Percentiles rank a stretch among this genome's conserved stretches.
These are phyloP conservation scores for Penicillium canariense DNA, from an alignment of 495 filamentous ascomycete genomes.

Conservation along the genomic window DNA sequence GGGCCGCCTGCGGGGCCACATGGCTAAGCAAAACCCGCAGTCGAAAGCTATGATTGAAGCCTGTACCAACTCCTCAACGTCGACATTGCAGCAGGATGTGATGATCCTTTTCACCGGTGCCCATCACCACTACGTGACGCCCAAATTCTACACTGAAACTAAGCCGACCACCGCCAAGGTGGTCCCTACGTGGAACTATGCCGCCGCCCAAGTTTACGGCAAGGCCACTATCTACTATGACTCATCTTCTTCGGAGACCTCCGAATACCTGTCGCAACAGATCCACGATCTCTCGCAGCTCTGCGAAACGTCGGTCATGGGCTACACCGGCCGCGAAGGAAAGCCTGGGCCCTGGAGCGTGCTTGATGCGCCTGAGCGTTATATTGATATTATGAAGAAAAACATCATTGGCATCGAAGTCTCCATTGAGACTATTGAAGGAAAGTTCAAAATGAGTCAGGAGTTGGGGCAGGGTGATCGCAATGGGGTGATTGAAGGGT, in stretches of 20 bases:
- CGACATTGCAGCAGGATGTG: constrained; percentile 21
- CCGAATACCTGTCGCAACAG: constrained; percentile 38
- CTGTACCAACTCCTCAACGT: constrained; percentile 1
- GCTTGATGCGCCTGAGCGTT: constrained; percentile 45
- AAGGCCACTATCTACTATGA: constrained; percentile 44
- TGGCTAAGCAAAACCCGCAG: constrained; percentile 56
- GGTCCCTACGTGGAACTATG: constrained; percentile 59
- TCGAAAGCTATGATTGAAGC: constrained; percentile 49
- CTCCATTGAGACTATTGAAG: constrained; percentile 41
- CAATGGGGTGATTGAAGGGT: constrained; percentile 47
- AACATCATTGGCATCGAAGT: constrained; percentile 54
- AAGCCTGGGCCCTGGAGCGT: constrained; percentile 44
- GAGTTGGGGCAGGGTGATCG: constrained; percentile 47
- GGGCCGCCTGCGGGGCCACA: constrained; percentile 50
- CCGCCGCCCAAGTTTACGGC: constrained; percentile 52
- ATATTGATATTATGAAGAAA: constrained; percentile 49
- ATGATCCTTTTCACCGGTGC: constrained; percentile 51
- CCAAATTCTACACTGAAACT: constrained; percentile 56
- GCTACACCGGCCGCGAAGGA: constrained; percentile 33
- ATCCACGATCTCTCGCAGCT: constrained; percentile 41
- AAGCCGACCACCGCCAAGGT: constrained; percentile 55
- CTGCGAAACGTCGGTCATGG: constrained; percentile 47
- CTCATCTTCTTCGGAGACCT: constrained; percentile 31
- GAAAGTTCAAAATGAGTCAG: constrained; percentile 61
- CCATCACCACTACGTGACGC: constrained; percentile 53